phyloP scores from a whole-genome alignment of 345 rosid species.

The Sonneratia alba region DNA sequence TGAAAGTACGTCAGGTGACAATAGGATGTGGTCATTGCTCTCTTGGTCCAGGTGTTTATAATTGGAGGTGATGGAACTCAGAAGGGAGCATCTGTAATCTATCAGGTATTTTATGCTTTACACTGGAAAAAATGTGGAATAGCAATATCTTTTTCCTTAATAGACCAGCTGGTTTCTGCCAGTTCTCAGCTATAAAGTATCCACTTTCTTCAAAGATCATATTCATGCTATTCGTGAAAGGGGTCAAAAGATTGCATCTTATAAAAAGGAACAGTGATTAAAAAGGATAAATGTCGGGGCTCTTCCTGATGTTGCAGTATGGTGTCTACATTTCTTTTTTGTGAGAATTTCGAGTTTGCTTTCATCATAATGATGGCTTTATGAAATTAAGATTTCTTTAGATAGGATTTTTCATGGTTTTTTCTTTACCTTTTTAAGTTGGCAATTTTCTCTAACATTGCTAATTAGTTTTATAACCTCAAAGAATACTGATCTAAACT shows the following conservation, averaged over 20 bases:
- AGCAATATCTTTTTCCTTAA: background rate
- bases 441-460: background rate
- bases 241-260: background rate
- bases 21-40: background rate
- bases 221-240: background rate
- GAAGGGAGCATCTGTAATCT: constrained; percentile 58
- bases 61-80: constrained; percentile 89
- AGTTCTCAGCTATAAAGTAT: background rate
- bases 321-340: background rate
- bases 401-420: background rate
- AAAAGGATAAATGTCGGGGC: background rate
- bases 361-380: background rate
- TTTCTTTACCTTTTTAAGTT: background rate
- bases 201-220: background rate
- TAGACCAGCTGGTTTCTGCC: background rate
- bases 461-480: background rate
- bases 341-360: background rate
- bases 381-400: background rate
- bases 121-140: background rate
- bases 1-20: background rate
- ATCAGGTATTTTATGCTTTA: constrained; percentile 34
- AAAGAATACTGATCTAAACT: background rate
- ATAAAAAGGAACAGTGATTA: background rate
- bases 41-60: constrained; percentile 49
- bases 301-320: background rate